Conservation (phyloP, 805 yeast species). For the Deakozyma indianensis region DNA sequence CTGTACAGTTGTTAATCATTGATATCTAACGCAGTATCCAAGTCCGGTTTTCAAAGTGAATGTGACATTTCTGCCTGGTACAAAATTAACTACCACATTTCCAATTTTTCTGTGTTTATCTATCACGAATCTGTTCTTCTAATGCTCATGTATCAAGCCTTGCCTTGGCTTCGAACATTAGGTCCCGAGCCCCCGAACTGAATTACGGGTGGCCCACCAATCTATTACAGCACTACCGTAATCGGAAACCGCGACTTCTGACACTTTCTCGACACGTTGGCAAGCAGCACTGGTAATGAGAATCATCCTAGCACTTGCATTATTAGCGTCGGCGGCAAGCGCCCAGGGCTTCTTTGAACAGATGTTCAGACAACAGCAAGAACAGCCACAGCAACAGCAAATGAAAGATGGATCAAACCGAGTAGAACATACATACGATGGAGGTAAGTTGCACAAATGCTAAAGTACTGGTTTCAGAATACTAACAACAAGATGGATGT, state of each 20-base stretch:
- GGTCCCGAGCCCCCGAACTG: too few relatives aligned
- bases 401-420: constrained; percentile 12
- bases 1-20: too few relatives aligned
- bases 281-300: background rate
- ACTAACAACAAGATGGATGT: constrained; percentile 30
- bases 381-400: constrained; percentile 24
- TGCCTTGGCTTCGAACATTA: too few relatives aligned
- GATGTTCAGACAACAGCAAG: constrained; percentile 24
- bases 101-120: too few relatives aligned
- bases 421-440: constrained; percentile 13
- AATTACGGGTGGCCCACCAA: too few relatives aligned
- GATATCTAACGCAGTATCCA: too few relatives aligned
- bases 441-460: constrained; percentile 6
- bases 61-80: too few relatives aligned
- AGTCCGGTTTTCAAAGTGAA: too few relatives aligned
- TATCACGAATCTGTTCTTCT: too few relatives aligned
- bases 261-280: background rate
- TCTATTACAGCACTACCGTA: background rate
- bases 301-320: background rate
- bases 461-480: background rate
- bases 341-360: constrained; percentile 26
- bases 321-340: background rate
- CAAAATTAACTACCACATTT: too few relatives aligned
- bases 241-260: background rate
- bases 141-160: too few relatives aligned